Evolutionary conservation across 176 grass and related monocot species (phyloP), one percentile per base, ranked within the genome.

Genomic region (Elaeis guineensis): DNA sequence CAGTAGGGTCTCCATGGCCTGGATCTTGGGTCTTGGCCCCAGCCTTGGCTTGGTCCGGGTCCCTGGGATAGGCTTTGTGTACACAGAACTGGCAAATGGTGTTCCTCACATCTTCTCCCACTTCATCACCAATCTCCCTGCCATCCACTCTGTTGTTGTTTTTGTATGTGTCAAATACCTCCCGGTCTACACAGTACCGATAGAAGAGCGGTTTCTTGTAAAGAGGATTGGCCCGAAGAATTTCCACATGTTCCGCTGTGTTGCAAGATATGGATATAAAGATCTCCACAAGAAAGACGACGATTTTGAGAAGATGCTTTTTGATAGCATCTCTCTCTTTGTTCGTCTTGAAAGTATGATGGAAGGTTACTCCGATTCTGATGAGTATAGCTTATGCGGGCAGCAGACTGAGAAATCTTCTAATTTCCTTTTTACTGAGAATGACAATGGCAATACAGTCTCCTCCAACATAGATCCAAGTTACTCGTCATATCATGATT

Each of bases 41-140:
- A 95, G 85, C 72, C 78, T 95, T 4, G 90, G 90, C 30, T 58
- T 95, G 3, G 90, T 86, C 19, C 77, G 90, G 44, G 90, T 95
- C 15, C 90, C 90, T 2, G 90, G 85, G 4, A 80, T 95, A 11
- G 90, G 90, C 4, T 72, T 95, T 49, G 85, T 95, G 21, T 89
- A 95, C 54, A 86, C 90, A 0, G 85, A 95, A 48, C 69, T 95
- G 20, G 79, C 79, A 0, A 89, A 69, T 17, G 90, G 90, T 5
- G 82, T 89, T 15, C 90, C 90, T 5, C 82, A 80, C 73, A 95
- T 89, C 63, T 95, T 95, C 65, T 89, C 90, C 2, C 90, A 89
- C 76, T 95, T 95, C 75, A 80, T 95, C 54, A 95, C 90, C 57
- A 89, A 95, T 51, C 79, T 95, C 17, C 90, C 85, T 0, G 90